These are phyloP conservation scores for Huntiella bhutanensis DNA, from an alignment of 2,329 filamentous ascomycete species.

Conservation along the genomic window DNA sequence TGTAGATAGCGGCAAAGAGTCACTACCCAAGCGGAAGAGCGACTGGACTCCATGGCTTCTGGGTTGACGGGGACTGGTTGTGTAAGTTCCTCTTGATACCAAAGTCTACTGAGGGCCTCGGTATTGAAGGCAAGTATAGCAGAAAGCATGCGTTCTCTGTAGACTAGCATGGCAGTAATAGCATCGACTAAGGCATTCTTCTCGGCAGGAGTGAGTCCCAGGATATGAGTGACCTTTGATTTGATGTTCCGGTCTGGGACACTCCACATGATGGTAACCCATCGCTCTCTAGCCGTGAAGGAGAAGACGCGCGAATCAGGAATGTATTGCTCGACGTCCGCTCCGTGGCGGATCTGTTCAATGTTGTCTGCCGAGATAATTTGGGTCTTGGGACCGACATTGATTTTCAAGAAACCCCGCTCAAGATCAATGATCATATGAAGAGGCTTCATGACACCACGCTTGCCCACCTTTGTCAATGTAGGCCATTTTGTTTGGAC, in stretches of 20 bases:
- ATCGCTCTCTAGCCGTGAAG: slow-evolving; percentile 47
- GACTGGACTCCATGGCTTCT: too few species aligned
- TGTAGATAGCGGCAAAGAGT: slow-evolving; percentile 47
- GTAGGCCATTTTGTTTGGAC: too few species aligned
- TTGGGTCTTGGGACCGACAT: slow-evolving; percentile 58
- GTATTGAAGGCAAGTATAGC: too few species aligned
- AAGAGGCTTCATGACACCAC: too few species aligned
- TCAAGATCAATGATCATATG: too few species aligned
- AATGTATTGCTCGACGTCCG: slow-evolving; percentile 73
- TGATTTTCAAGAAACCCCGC: too few species aligned
- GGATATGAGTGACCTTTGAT: slow-evolving; percentile 72
- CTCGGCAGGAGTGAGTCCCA: slow-evolving; percentile 54
- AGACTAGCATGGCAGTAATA: slow-evolving; percentile 64
- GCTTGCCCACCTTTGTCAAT: too few species aligned
- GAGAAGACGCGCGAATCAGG: slow-evolving; percentile 55
- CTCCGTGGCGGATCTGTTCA: slow-evolving; percentile 67
- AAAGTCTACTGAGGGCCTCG: too few species aligned
- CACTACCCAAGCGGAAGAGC: too few species aligned
- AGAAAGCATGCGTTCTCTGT: slow-evolving; percentile 41
- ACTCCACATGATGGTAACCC: slow-evolving; percentile 81
- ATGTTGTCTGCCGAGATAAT: slow-evolving; percentile 91
- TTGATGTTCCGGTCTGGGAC: slow-evolving; percentile 49
- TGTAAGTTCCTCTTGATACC: too few species aligned
- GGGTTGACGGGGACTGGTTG: too few species aligned
- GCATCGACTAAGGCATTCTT: slow-evolving; percentile 69